phyloP scores from a whole-genome alignment of 805 yeast genomes.

The Kregervanrija fluxuum region DNA sequence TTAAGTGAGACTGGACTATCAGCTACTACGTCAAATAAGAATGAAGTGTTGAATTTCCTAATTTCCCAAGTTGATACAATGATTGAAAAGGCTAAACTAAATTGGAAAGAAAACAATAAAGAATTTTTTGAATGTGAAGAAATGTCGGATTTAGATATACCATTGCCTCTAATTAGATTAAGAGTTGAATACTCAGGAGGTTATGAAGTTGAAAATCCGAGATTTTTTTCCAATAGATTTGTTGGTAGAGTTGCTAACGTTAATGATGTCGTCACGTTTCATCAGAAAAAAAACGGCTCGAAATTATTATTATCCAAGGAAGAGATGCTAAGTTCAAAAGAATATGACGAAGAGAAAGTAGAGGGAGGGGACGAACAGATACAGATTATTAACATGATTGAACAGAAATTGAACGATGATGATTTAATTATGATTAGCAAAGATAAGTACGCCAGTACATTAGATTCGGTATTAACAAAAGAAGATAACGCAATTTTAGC shows the following conservation, averaged over 20 bases:
- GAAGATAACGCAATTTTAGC: conserved; percentile 73
- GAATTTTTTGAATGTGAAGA: conserved; percentile 19
- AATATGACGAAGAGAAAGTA: background rate
- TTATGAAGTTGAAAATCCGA: conserved; percentile 84
- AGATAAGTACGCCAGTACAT: conserved; percentile 64
- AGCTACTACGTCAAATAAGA: conserved; percentile 54
- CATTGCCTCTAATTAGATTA: conserved; percentile 75
- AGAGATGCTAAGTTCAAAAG: conserved; percentile 11
- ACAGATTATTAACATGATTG: conserved; percentile 44
- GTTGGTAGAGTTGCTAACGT: conserved; percentile 88
- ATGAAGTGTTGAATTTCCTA: conserved; percentile 54
- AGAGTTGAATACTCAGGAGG: conserved; percentile 88
- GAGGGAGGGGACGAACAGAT: background rate
- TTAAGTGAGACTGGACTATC: conserved; percentile 48
- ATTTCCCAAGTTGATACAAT: conserved; percentile 58
- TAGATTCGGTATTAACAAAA: conserved; percentile 66
- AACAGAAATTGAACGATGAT: conserved; percentile 53
- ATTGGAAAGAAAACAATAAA: conserved; percentile 33
- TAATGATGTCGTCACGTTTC: conserved; percentile 72
- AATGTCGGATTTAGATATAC: conserved; percentile 35
- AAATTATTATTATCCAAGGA: conserved; percentile 19
- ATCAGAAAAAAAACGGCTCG: conserved; percentile 34
- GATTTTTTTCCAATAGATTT: conserved; percentile 83
- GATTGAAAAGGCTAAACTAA: conserved; percentile 49
- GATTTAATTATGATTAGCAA: conserved; percentile 68